These are phyloP conservation scores for Globisporangium alternatum DNA, from an alignment of 352 stramenopile genomes.

Conservation along the genomic window DNA sequence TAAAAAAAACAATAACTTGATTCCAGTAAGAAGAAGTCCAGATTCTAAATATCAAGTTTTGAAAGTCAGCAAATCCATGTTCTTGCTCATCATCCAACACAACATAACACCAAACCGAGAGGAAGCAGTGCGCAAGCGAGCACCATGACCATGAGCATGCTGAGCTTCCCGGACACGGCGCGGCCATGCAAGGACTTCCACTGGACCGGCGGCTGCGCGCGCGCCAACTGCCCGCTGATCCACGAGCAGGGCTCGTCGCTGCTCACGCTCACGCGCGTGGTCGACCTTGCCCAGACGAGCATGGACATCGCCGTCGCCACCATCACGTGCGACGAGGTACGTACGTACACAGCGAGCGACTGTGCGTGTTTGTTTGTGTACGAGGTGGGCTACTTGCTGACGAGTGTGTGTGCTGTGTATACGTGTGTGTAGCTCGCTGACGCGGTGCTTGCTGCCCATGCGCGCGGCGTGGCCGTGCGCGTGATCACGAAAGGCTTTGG, in stretches of 20 bases:
- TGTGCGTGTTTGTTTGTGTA: no score
- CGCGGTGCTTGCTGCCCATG: not conserved
- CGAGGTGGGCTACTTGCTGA: no score
- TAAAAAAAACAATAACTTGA: no score
- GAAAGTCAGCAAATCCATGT: no score
- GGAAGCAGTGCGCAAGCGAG: no score
- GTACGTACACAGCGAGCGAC: not conserved
- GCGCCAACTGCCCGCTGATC: not conserved
- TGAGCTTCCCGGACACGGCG: not conserved
- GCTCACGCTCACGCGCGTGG: not conserved
- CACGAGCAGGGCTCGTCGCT: slow-evolving; percentile 3
- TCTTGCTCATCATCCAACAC: no score
- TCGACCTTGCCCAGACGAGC: not conserved
- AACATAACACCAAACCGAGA: no score
- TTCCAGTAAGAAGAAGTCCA: no score
- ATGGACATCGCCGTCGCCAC: not conserved
- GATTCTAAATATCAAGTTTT: no score
- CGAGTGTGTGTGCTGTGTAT: no score
- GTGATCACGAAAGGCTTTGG: not conserved
- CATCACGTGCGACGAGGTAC: slow-evolving; percentile 4
- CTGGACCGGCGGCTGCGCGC: not conserved
- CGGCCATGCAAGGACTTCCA: not conserved
- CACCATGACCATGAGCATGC: not conserved
- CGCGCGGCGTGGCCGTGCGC: not conserved
- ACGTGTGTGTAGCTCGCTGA: not conserved